Evolutionary conservation across 805 yeast genomes (phyloP).

Genomic region (Starmerella etchellsii): DNA sequence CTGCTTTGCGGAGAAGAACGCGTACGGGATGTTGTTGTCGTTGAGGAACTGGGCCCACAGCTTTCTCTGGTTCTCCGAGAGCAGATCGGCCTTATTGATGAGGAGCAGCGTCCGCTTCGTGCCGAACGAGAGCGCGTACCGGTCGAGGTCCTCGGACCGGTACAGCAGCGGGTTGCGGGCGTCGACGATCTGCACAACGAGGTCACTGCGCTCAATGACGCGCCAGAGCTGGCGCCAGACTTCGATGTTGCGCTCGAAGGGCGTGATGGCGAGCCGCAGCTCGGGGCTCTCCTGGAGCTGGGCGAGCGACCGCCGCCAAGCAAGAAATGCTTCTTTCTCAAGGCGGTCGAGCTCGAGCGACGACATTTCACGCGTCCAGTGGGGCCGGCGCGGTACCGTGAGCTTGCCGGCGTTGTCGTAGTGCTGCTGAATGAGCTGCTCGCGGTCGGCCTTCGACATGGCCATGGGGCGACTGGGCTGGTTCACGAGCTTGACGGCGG

Average conservation of each 20-base stretch:
- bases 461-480: constrained; percentile 28
- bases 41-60: constrained; percentile 80
- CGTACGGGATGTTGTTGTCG: constrained; percentile 56
- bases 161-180: constrained; percentile 88
- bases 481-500: constrained; percentile 50
- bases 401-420: constrained; percentile 43
- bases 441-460: constrained; percentile 54
- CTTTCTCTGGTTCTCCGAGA: constrained; percentile 62
- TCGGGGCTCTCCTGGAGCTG: constrained; percentile 71
- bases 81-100: constrained; percentile 86
- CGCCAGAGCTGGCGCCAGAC: constrained; percentile 99
- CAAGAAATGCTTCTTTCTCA: constrained; percentile 81
- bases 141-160: constrained; percentile 77
- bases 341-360: constrained; percentile 66
- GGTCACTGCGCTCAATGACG: constrained; percentile 87
- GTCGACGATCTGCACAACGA: constrained; percentile 93
- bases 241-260: constrained; percentile 92
- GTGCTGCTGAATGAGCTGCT: constrained; percentile 42
- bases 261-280: constrained; percentile 57
- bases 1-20: constrained; percentile 82
- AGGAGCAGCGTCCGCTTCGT: constrained; percentile 70
- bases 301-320: constrained; percentile 90
- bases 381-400: constrained; percentile 87
- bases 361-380: constrained; percentile 63
- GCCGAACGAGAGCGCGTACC: constrained; percentile 57